Base-by-base conservation (phyloP, 371 early-diverging fungal genomes). In the Syncephalastrum sp. region DNA sequence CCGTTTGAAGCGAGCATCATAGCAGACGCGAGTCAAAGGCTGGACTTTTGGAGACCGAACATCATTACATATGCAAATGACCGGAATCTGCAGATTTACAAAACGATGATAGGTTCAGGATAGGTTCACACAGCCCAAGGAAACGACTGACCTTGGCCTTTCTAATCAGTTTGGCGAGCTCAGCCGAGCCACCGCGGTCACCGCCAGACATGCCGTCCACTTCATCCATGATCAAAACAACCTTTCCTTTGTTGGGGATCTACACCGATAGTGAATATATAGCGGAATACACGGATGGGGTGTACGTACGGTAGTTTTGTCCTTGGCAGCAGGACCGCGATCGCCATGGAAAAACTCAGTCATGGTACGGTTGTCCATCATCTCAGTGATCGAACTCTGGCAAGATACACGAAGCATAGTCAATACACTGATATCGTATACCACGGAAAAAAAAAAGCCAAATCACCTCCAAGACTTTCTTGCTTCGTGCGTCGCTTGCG, bases 21-120 rank as follows among this genome's bases (percentile, higher is more conserved):
- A 74, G 74, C 98, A 98, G 61, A 97, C 79, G 65, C 87, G 89
- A 15, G 88, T 87, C 45, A 99, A 75, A 1, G 96, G 89, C 42
- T 90, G 81, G 25, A 99, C 88, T 70, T 99, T 99, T 16, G 84
- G 78, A 19, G 92, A 90, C 59, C 85, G 80, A 24, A 94, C 80
- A 76, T 99, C 99, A 67, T 99, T 99, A 74, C 98, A 99, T 47
- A 99, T 99, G 77, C 99, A 99, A 58, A 99, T 97, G 25, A 99
- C 93, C 13, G 99, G 99, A 21, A 97, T 85, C 83, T 90, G 53
- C 38, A 33, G 7, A 12, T 2, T 33, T 10, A 10, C 38, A 33
- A 12, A 6, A 10, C 8, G 8, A 33, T 5, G 2, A 33, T 33
- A 33, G 5, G 38, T 0, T 33, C 38, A 33, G 38, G 2, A 33